Evolutionary conservation across 108 stramenopile species (phyloP), one percentile per base, ranked within the genome.

Genomic region (Nannochloropsis salina): DNA sequence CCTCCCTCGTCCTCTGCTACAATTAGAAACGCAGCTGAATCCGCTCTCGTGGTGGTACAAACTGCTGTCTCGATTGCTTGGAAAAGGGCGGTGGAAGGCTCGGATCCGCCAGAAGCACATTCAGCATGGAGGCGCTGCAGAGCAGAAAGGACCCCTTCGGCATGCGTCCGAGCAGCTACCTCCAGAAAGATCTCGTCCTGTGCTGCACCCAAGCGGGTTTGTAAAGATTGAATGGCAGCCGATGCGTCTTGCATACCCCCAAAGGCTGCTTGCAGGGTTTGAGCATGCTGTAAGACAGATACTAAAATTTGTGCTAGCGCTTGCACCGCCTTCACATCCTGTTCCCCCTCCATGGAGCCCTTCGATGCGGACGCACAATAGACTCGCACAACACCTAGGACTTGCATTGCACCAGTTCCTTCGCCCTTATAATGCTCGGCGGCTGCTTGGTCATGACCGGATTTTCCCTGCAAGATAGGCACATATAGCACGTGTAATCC

Each of bases 241-340:
- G 61, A 74, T n/a, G 61, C 61, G n/a, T 74, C 61, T n/a, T 74
- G 61, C 61, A 74, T 74, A 3, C 61, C 61, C 61, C 61, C 61
- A 74, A 74, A 74, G n/a, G 61, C 61, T n/a, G 61, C n/a, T n/a
- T 74, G 61, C 61, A 74, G 61, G 20, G 61, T 74, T 74, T 74
- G 61, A n/a, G 61, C 61, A 74, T 74, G 61, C 3, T 74, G 61
- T 2, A 74, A 74, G n/a, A 74, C 61, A 74, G 61, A n/a, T n/a
- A 74, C 61, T n/a, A 74, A 8, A 15, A 74, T n/a, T 4, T 74
- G 3, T 74, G 61, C 61, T n/a, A 74, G 61, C n/a, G 61, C 61
- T n/a, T 74, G 61, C 20, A 74, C 61, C 61, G n/a, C 61, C 8
- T n/a, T 15, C 61, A 74, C 15, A 74, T 74, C 61, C 61, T 74